These are phyloP conservation scores for Boletellus ananas DNA, from an alignment of 768 basidiomycete species.

Conservation along the genomic window DNA sequence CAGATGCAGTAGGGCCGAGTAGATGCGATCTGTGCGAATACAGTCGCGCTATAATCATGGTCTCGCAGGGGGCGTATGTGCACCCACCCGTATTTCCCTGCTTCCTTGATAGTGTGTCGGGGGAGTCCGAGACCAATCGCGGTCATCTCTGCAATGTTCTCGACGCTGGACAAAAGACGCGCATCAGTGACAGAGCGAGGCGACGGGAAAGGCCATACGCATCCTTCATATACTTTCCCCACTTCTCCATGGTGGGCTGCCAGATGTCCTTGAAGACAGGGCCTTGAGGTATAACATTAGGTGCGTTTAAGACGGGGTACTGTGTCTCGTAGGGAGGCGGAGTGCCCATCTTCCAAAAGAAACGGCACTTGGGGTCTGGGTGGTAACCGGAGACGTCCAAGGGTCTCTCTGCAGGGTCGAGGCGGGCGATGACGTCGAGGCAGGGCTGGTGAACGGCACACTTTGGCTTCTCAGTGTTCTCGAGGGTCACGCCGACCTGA, in stretches of 20 bases:
- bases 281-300: conserved; percentile 77
- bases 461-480: conserved; percentile 91
- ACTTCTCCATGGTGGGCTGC: conserved; percentile 72
- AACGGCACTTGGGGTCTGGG: conserved; percentile 93
- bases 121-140: conserved; percentile 80
- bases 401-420: conserved; percentile 79
- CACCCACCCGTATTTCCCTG: conserved; percentile 78
- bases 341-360: conserved; percentile 84
- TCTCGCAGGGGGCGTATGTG: neutral
- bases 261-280: conserved; percentile 56
- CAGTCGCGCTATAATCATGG: neutral
- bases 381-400: conserved; percentile 76
- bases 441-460: conserved; percentile 84
- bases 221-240: conserved; percentile 85
- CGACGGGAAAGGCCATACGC: conserved; percentile 51
- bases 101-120: conserved; percentile 65
- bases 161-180: conserved; percentile 50
- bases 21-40: conserved; percentile 62
- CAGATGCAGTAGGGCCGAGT: conserved; percentile 91
- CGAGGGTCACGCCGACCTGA: conserved; percentile 93
- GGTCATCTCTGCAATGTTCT: conserved; percentile 83
- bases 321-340: conserved; percentile 72
- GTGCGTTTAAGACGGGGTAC: conserved; percentile 73
- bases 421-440: conserved; percentile 66
- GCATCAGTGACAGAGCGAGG: conserved; percentile 4